Conservation (phyloP, 805 yeast genomes). For the Wickerhamiella allomyrinae region DNA sequence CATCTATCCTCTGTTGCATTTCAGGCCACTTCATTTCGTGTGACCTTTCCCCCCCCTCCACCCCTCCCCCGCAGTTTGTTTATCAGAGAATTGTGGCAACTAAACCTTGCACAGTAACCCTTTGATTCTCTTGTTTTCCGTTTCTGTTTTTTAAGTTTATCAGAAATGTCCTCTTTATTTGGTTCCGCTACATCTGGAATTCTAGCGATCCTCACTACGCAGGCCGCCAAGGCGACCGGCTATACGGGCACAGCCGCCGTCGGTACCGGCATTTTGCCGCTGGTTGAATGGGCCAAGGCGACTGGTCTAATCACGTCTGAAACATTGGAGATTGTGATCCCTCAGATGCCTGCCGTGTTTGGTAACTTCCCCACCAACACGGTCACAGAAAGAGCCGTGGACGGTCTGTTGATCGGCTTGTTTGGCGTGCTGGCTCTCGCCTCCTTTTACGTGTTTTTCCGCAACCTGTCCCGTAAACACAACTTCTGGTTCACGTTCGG, state of each 20-base stretch:
- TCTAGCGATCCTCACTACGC: conserved; percentile 10
- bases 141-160: no score
- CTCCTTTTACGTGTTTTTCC: conserved; percentile 33
- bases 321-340: conserved; percentile 14
- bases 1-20: no score
- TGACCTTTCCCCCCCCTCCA: no score
- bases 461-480: conserved; percentile 43
- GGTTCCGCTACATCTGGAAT: conserved; percentile 1
- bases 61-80: no score
- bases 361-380: conserved; percentile 44
- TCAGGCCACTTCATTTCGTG: no score
- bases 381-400: conserved; percentile 41
- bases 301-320: conserved; percentile 10
- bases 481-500: conserved; percentile 42
- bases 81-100: no score
- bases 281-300: conserved; percentile 12
- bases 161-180: not conserved
- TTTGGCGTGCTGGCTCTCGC: conserved; percentile 36
- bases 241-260: conserved; percentile 14
- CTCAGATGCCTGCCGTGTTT: conserved; percentile 29
- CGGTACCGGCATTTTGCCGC: conserved; percentile 21
- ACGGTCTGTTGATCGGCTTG: conserved; percentile 40
- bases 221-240: conserved; percentile 10
- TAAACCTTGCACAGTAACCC: no score
- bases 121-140: no score